Conservation (phyloP, 2,329 filamentous ascomycete species). For the Monilinia aucupariae region DNA sequence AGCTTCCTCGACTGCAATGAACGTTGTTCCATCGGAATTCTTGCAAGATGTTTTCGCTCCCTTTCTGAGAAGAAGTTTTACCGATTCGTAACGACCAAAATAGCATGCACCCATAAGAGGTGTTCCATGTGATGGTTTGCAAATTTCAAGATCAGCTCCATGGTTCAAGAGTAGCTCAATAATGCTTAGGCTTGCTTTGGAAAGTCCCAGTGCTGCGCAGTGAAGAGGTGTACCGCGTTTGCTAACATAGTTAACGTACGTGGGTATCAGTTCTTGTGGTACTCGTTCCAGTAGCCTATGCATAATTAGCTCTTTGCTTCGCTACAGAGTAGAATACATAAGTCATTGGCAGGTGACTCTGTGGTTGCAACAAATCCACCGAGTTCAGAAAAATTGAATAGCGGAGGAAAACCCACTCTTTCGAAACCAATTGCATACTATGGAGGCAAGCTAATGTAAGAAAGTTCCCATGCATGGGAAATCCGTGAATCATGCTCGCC, state of each 20-base stretch:
- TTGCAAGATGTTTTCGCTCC: background rate
- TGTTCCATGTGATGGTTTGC: background rate
- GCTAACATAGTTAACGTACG: background rate
- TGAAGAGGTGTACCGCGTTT: background rate
- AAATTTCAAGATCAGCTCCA: background rate
- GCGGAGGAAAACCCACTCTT: background rate
- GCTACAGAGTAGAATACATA: background rate
- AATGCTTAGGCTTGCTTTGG: background rate
- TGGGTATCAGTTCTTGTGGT: no score
- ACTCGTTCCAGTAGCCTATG: background rate
- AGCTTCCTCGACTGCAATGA: background rate
- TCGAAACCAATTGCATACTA: accelerated
- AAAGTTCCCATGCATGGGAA: background rate
- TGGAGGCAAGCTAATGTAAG: accelerated
- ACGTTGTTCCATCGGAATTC: background rate
- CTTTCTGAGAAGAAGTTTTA: background rate
- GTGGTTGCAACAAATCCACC: background rate
- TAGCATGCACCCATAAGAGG: background rate
- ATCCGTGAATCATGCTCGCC: no score
- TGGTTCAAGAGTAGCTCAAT: background rate
- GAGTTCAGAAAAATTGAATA: background rate
- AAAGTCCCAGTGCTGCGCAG: background rate
- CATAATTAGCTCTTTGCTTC: background rate
- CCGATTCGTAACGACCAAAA: background rate
- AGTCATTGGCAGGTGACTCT: background rate